Base-by-base conservation (phyloP, 108 stramenopile species). In the Fragilaria crotonensis region DNA sequence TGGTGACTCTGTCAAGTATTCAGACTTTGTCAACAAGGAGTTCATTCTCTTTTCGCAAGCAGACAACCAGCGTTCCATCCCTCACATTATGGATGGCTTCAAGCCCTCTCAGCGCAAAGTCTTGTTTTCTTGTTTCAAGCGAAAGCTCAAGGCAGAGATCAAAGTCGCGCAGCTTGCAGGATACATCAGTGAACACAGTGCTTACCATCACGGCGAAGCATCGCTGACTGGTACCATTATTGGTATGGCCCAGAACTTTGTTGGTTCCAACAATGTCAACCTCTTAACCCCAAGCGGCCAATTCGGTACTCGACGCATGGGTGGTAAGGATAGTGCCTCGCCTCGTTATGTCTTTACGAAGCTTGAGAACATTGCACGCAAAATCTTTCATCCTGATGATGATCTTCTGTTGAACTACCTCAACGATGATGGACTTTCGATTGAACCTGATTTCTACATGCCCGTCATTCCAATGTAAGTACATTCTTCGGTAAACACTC, bases 171-270 rank as follows among this genome's bases (percentile, higher is more conserved):
- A 95, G 63, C 77, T 97, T 11, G 75, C 89, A 33, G 96, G 96
- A 45, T 94, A 87, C 57, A 75, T 79, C 52, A 90, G 90, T 23
- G 96, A 97, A 61, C 90, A 94, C 33, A 93, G 94, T 20, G 89
- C 93, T 3, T 97, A 97, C 62, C 96, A 97, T 72, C 96, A 97
- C 62, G 96, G 96, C 20, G 94, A 97, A 74, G 89, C 78, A 11
- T 92, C 93, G 4, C 69, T 99, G 26, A 89, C 95, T 32, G 63
- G 81, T 21, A 99, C 98, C 25, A 95, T 97, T 41, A 81, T 91
- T 51, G 86, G 84, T 19, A 95, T 97, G 94, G 94, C 94, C 0
- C 96, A 97, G 44, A 86, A 95, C 75, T 97, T 89, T 73, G 87
- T 93, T 29, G 96, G 96, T 0, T 85, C 94, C 1, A 97, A 95